Evolutionary conservation across 306 rosid genomes (phyloP), one percentile per base, ranked within the genome.

Genomic region (Mimosa pudica): DNA sequence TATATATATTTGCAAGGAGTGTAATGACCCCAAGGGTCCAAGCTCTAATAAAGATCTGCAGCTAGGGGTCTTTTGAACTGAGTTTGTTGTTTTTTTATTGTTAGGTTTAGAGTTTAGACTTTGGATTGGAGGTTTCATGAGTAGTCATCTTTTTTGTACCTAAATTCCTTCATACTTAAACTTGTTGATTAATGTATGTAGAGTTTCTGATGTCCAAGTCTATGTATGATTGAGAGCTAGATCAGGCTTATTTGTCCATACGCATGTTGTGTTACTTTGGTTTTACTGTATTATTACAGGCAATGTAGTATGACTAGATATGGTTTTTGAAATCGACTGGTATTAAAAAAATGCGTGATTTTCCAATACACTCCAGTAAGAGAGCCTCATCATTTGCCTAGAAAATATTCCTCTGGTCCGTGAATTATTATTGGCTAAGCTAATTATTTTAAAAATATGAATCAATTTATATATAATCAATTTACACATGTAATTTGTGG

Each of bases 61-160:
- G 11, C 68, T 42, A 75, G 67, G 63, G 64, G 55, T 76, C 42
- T 35, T 14, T 62, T 47, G 18, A 68, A 72, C 47, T 64, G 80
- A 81, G 69, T 30, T 14, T 38, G 32, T 14, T 38, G 32, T 8
- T 30, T 68, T 17, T 0, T 61, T 45, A 38, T n/a, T n/a, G 61
- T 61, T 18, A 47, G 9, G 20, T 30, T n/a, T 14, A 66, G 3
- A 83, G 65, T 68, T 65, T 71, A 77, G 73, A 78, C 62, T 73
- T 75, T 78, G 80, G 73, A 78, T 75, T 78, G 77, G 69, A 78
- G 78, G 79, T 73, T 42, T 78, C 0, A 16, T 45, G 41, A 10
- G 12, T 10, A 0, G 11, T 11, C 1, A 5, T 5, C 41, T 46
- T 48, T 11, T 11, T 45, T 10, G 54, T 70, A 10, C 74, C 45